Evolutionary conservation across 2,329 filamentous ascomycete species (phyloP).

Genomic region (Calycina herbarum): DNA sequence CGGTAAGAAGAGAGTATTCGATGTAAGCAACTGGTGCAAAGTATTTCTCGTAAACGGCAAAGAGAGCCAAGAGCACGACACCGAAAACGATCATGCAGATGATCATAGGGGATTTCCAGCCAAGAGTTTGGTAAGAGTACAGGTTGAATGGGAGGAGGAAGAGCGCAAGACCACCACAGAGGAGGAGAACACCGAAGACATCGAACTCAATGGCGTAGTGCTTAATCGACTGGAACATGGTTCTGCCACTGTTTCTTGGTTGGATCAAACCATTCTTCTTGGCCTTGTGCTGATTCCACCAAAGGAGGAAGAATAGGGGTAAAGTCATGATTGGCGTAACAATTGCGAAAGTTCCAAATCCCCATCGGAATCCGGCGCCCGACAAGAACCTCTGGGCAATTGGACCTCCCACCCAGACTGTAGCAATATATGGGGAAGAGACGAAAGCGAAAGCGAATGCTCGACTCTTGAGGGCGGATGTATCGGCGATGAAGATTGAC

Average conservation of each 20-base stretch:
- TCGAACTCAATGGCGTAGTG: slow-evolving; percentile 65
- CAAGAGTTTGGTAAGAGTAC: slow-evolving; percentile 36
- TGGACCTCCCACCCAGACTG: slow-evolving; percentile 61
- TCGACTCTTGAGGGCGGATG: slow-evolving; percentile 62
- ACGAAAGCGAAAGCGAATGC: slow-evolving; percentile 35
- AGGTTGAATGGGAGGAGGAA: slow-evolving; percentile 72
- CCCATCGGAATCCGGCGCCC: slow-evolving; percentile 64
- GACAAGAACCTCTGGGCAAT: slow-evolving; percentile 56
- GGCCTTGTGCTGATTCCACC: slow-evolving; percentile 58
- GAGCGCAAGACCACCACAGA: slow-evolving; percentile 60
- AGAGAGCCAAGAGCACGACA: slow-evolving; percentile 52
- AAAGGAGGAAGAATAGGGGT: slow-evolving; percentile 58
- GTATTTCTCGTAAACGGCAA: slow-evolving; percentile 58
- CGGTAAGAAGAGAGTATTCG: slow-evolving; percentile 50
- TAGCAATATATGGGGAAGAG: slow-evolving; percentile 54
- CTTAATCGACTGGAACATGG: slow-evolving; percentile 46
- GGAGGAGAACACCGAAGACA: slow-evolving; percentile 54
- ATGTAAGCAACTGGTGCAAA: slow-evolving; percentile 58
- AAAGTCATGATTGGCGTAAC: slow-evolving; percentile 60
- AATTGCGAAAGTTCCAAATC: slow-evolving; percentile 66
- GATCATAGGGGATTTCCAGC: slow-evolving; percentile 32
- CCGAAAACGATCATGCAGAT: slow-evolving; percentile 60
- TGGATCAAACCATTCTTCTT: slow-evolving; percentile 50
- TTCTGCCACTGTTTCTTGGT: slow-evolving; percentile 45
- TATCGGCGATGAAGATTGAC: slow-evolving; percentile 64